Evolutionary conservation across 169 alveolate genomes (phyloP), one percentile per base, ranked within the genome.

Genomic region (Eimeria tenella): DNA sequence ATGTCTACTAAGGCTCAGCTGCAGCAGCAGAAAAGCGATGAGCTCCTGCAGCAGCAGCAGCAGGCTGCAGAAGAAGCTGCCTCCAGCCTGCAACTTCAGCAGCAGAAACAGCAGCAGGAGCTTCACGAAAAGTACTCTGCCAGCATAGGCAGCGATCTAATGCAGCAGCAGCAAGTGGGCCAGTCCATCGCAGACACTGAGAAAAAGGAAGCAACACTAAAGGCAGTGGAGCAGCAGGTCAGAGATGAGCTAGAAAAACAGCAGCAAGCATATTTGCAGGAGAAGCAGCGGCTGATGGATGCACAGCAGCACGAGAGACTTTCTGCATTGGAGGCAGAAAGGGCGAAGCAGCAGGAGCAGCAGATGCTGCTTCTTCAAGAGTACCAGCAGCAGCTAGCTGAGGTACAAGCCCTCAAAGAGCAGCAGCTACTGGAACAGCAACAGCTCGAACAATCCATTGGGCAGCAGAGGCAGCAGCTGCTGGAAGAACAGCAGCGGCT

Each of bases 1-100:
- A 49, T 77, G 70, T 8, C 63, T 17, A 65, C 63, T 4, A 77
- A 50, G 63, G 87, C 87, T 17, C 63, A 77, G 70, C 68, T 77
- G 87, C 87, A 77, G 87, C 87, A n/a, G 87, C 87, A 77, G 87
- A 77, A 52, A 56, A 77, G 87, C 50, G 68, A 53, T 52, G 87
- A 11, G 68, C 68, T 77, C 68, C 70, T 77, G 70, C 87, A 77
- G 87, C 87, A 77, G 70, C 87, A 77, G 68, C 87, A 77, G 68
- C 49, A 77, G 68, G 70, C 63, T 49, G 8, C 70, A 5, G 68
- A 21, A 5, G 87, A 77, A 56, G 87, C 87, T n/a, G 68, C 68
- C 17, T 63, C 68, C 87, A 77, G 52, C 50, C 50, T 77, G 87
- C 87, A 77, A 65, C 87, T 50, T 63, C 68, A 77, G 87, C 87